Evolutionary conservation across 805 yeast species (phyloP), one percentile per base, ranked within the genome.

Genomic region (Saturnispora gosingensis): DNA sequence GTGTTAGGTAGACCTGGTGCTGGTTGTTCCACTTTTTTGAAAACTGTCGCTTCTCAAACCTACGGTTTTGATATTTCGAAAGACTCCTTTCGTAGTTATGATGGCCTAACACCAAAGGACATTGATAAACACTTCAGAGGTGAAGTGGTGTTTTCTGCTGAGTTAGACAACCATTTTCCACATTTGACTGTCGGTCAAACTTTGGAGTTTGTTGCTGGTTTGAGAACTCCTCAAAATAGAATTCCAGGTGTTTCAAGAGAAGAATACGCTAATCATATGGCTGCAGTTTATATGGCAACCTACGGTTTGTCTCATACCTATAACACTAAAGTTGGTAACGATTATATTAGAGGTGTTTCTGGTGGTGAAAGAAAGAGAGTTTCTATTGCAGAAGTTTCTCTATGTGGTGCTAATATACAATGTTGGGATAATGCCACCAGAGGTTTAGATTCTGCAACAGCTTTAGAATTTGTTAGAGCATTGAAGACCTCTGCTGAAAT

Each of bases 1-100:
- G 88, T 85, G 10, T 69, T 85, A 45, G 91, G 93, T 52, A 76
- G 90, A 66, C 91, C 91, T 1, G 91, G 91, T 60, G 79, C 88
- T n/a, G 88, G 89, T 56, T 83, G 88, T 64, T 76, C 87, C 3
- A 82, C 88, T 0, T 68, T 82, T 47, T 69, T 83, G 59, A 82
- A 82, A 59, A 75, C 85, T 4, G 70, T 82, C 39, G 70, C 83
- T 38, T 63, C 81, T 35, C 77, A 80, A 50, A 78, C 85, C 6
- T 76, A 78, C 60, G 87, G 87, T 54, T 80, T 78, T 62, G 62
- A 74, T 32, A 59, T 82, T 32, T 78, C 71, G 38, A 53, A 64
- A 40, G 74, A 72, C 32, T 72, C 85, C 1, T 55, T 57, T 6
- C 69, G 81, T 32, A 67, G 75, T 10, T 82, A 77, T 63, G 78